Percentiles rank a stretch among this genome's conserved stretches.
Conservation (phyloP, 768 basidiomycete species). For the Phylloporus sp. region DNA sequence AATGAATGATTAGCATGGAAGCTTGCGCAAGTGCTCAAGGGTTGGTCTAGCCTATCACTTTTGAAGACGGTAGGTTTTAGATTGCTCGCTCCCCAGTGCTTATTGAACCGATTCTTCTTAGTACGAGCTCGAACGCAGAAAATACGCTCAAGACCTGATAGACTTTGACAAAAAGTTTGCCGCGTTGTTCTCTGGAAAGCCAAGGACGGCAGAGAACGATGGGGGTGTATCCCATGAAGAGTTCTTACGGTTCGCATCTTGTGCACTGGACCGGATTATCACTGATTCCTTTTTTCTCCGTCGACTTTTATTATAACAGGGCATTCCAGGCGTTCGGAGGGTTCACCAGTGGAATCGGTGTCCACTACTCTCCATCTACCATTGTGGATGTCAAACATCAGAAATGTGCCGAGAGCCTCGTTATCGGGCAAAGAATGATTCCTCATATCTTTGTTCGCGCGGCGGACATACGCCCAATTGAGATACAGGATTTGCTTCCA, state of each 20-base stretch:
- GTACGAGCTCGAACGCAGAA: slow-evolving; percentile 68
- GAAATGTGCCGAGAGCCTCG: slow-evolving; percentile 28
- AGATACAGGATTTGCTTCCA: slow-evolving; percentile 41
- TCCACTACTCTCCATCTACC: slow-evolving; percentile 37
- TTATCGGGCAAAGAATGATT: slow-evolving; percentile 38
- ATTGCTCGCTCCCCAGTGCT: not conserved
- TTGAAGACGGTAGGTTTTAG: slow-evolving; percentile 37
- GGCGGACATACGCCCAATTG: slow-evolving; percentile 34
- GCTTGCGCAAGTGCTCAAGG: slow-evolving; percentile 41
- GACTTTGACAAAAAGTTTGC: slow-evolving; percentile 65
- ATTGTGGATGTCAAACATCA: slow-evolving; percentile 34
- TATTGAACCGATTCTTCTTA: slow-evolving; percentile 20
- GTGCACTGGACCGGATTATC: not conserved
- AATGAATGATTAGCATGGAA: slow-evolving; percentile 39
- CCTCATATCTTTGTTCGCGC: slow-evolving; percentile 35
- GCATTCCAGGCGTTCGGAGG: slow-evolving; percentile 36
- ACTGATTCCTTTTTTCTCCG: not conserved
- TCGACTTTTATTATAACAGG: slow-evolving; percentile 15
- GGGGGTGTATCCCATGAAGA: slow-evolving; percentile 34
- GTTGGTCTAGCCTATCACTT: slow-evolving; percentile 36
- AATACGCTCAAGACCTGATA: slow-evolving; percentile 71
- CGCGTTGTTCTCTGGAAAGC: slow-evolving; percentile 65
- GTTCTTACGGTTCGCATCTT: slow-evolving; percentile 31
- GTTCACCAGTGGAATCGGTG: slow-evolving; percentile 37
- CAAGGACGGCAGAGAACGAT: slow-evolving; percentile 41